Evolutionary conservation across 1,284 basidiomycete species (phyloP).

Genomic region (Ceratobasidium theobromae): DNA sequence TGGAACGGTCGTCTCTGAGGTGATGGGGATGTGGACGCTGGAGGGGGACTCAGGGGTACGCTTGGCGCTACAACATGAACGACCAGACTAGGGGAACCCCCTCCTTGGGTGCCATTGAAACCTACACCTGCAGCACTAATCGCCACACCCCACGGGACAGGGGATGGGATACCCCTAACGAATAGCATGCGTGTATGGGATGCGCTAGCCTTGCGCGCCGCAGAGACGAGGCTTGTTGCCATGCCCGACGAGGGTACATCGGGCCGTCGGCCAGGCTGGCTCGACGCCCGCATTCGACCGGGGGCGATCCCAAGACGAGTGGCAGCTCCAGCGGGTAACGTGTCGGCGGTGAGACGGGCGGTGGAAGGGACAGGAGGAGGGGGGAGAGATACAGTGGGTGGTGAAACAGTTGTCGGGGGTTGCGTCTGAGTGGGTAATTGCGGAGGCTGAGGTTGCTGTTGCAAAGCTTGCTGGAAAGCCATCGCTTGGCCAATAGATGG

Average conservation of each 20-base stretch:
- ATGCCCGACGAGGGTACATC: constrained; percentile 60
- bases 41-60: constrained; percentile 15
- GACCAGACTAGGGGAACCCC: constrained; percentile 25
- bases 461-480: constrained; percentile 8
- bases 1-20: constrained; percentile 86
- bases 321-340: constrained; percentile 47
- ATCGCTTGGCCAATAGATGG: constrained; percentile 20
- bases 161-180: constrained; percentile 7
- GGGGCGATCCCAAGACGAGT: constrained; percentile 40
- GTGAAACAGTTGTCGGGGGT: neutral
- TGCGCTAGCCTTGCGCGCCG: constrained; percentile 13
- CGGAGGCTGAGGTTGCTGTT: neutral
- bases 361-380: constrained; percentile 43
- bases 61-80: constrained; percentile 3
- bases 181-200: constrained; percentile 19
- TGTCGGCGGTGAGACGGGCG: constrained; percentile 45
- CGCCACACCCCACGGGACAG: constrained; percentile 1
- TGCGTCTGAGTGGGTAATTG: neutral
- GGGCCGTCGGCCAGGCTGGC: constrained; percentile 42
- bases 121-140: neutral
- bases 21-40: constrained; percentile 17
- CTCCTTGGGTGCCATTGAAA: neutral
- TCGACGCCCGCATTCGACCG: constrained; percentile 54
- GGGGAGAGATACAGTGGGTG: constrained; percentile 4
- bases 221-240: neutral